Evolutionary conservation across 2,329 filamentous ascomycete species (phyloP), one percentile per base, ranked within the genome.

Genomic region (Cladophialophora exuberans): DNA sequence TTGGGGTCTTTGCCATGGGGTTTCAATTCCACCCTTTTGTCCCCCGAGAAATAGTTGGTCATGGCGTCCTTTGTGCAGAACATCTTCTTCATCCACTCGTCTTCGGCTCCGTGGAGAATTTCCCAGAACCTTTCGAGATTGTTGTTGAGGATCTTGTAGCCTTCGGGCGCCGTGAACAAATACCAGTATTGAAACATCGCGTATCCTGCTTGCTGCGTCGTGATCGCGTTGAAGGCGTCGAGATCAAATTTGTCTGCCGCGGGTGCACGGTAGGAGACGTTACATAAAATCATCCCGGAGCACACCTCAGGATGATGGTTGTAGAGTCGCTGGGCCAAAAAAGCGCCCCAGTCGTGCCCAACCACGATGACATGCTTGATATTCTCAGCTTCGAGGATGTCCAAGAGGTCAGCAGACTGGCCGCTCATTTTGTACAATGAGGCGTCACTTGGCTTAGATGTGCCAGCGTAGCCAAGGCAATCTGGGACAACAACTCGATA

Each of bases 281-380:
- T 78, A 15, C 79, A 52, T 55, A 77, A 66, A 5, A 72, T 63
- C 1, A 80, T 61, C n/a, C 73, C 76, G 3, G 63, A 43, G 4
- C 77, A 72, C 10, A 74, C 70, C 2, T 72, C 64, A 0, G 71
- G 73, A 48, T 74, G 63, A 57, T 72, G 73, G 43, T 75, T 69
- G 60, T 73, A 77, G 11, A 78, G 55, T 11, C 76, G 70, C 49
- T 73, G 69, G 0, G 72, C 70, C 9, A 74, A 56, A 6, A 51
- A 56, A 13, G 72, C 71, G 33, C 79, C 79, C 77, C 77, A 81
- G 62, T 81, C 78, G 57, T 80, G 78, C 38, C 77, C 79, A 26
- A 79, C 66, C 2, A 74, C 69, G 50, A 80, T 68, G 25, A 70
- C 67, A 30, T 65, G 65, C 41, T 62, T 36, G 17, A 74, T 56